Evolutionary conservation across 108 stramenopile species (phyloP).

Genomic region (Skeletonema costatum): DNA sequence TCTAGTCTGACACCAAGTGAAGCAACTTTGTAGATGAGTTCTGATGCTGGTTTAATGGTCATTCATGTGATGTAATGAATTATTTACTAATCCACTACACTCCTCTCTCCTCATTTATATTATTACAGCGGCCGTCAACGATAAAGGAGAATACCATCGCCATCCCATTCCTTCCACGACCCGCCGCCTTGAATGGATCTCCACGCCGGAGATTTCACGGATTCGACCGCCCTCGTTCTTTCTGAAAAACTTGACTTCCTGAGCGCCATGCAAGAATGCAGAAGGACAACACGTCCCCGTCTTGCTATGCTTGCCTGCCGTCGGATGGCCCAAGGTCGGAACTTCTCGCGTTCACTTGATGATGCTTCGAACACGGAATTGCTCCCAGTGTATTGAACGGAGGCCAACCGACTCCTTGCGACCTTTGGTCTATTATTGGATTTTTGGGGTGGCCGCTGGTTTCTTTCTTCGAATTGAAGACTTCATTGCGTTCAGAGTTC

Average conservation of each 20-base stretch:
- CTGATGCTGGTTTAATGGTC: not conserved
- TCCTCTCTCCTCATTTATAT: not conserved
- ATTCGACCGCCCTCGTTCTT: slow-evolving; percentile 83
- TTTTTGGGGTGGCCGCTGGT: slow-evolving; percentile 67
- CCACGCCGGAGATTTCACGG: slow-evolving; percentile 87
- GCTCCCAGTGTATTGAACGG: slow-evolving; percentile 84
- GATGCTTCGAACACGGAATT: slow-evolving; percentile 66
- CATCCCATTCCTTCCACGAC: slow-evolving; percentile 75
- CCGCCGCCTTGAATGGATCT: slow-evolving; percentile 72
- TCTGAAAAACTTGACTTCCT: slow-evolving; percentile 60
- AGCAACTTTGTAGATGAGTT: not conserved
- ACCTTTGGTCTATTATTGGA: slow-evolving; percentile 56
- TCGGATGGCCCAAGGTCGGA: slow-evolving; percentile 82
- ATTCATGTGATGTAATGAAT: not conserved
- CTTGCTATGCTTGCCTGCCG: slow-evolving; percentile 83
- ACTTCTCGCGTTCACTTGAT: slow-evolving; percentile 65
- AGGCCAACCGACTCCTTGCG: slow-evolving; percentile 65
- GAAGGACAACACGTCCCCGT: slow-evolving; percentile 75
- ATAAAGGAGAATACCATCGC: slow-evolving; percentile 63
- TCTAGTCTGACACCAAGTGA: slow-evolving; percentile 28
- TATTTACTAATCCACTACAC: not conserved
- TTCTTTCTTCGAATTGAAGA: slow-evolving; percentile 75
- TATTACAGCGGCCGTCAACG: slow-evolving; percentile 67
- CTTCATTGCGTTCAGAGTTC: slow-evolving; percentile 56
- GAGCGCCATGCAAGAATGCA: slow-evolving; percentile 61